These are phyloP conservation scores for Fusarium papillatum DNA, from an alignment of 2,329 filamentous ascomycete species.

Conservation along the genomic window DNA sequence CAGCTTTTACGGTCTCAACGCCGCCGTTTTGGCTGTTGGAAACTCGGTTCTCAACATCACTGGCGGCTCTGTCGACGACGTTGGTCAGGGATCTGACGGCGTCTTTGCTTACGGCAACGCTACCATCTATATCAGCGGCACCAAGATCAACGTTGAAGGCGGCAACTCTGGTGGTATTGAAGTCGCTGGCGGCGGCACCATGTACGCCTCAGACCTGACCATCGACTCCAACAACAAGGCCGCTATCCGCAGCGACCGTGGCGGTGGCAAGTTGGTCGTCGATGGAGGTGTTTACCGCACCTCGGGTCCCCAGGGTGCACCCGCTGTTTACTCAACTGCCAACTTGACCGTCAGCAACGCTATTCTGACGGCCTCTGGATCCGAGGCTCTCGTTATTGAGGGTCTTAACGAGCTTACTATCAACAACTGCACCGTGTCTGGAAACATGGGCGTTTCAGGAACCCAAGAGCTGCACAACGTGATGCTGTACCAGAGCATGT, in stretches of 20 bases:
- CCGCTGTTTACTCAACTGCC: conserved; percentile 25
- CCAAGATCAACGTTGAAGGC: conserved; percentile 17
- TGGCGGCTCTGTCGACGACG: conserved; percentile 12
- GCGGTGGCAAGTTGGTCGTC: conserved; percentile 18
- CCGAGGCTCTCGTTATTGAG: conserved; percentile 22
- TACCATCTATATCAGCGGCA: conserved; percentile 21
- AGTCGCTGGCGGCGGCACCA: conserved; percentile 19
- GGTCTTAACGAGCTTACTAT: conserved; percentile 26
- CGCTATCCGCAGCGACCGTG: conserved; percentile 25
- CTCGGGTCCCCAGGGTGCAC: conserved; percentile 14
- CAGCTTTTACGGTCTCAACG: conserved; percentile 29
- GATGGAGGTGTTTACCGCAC: conserved; percentile 23
- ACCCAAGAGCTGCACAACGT: conserved; percentile 28
- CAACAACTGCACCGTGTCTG: conserved; percentile 26
- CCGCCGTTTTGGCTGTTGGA: conserved; percentile 13
- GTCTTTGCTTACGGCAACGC: conserved; percentile 26
- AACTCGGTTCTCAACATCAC: conserved; percentile 22
- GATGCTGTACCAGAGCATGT: conserved; percentile 31
- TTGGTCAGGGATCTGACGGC: conserved; percentile 20
- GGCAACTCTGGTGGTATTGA: conserved; percentile 27
- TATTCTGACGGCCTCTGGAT: conserved; percentile 7
- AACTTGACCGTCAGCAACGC: conserved; percentile 24
- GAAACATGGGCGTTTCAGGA: conserved; percentile 19
- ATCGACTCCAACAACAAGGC: conserved; percentile 24
- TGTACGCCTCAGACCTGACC: conserved; percentile 23